Percentiles rank a stretch among this genome's conserved stretches.
phyloP scores from a whole-genome alignment of 805 yeast genomes.

The Ogataea nitratoaversa region DNA sequence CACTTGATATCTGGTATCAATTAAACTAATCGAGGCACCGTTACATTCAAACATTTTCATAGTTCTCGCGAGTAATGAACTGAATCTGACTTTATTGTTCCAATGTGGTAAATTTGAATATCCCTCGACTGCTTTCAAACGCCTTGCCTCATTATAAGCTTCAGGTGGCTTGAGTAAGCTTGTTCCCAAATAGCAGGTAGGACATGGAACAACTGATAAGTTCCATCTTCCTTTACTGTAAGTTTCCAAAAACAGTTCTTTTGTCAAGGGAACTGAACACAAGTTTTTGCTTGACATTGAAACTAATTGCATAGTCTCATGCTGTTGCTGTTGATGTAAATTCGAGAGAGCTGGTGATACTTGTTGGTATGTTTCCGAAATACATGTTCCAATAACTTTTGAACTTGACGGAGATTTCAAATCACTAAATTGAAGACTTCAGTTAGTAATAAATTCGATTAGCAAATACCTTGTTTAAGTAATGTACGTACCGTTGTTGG shows the following conservation, averaged over 20 bases:
- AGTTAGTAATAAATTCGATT: too few species aligned
- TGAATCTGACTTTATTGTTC: slow-evolving; percentile 39
- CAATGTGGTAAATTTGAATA: slow-evolving; percentile 44
- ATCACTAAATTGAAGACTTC: too few species aligned
- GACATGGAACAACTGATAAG: slow-evolving; percentile 50
- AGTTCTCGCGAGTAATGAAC: slow-evolving; percentile 34
- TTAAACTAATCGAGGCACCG: slow-evolving; percentile 58
- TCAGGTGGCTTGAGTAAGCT: slow-evolving; percentile 60
- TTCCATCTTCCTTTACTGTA: slow-evolving; percentile 56
- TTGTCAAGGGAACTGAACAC: slow-evolving; percentile 37
- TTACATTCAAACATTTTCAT: slow-evolving; percentile 39
- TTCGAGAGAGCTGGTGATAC: too few species aligned
- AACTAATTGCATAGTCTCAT: too few species aligned
- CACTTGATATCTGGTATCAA: slow-evolving; percentile 44
- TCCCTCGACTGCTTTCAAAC: slow-evolving; percentile 41
- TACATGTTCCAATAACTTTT: too few species aligned
- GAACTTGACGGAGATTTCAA: too few species aligned
- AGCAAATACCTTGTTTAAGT: too few species aligned
- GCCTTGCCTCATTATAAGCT: slow-evolving; percentile 42
- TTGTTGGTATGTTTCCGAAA: too few species aligned
- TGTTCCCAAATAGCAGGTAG: slow-evolving; percentile 43
- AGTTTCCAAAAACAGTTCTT: slow-evolving; percentile 50
- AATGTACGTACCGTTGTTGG: too few species aligned
- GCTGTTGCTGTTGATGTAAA: too few species aligned
- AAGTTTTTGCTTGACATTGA: slow-evolving; percentile 14